Conservation (phyloP, 2,329 filamentous ascomycete genomes). For the Alternaria infectoria region DNA sequence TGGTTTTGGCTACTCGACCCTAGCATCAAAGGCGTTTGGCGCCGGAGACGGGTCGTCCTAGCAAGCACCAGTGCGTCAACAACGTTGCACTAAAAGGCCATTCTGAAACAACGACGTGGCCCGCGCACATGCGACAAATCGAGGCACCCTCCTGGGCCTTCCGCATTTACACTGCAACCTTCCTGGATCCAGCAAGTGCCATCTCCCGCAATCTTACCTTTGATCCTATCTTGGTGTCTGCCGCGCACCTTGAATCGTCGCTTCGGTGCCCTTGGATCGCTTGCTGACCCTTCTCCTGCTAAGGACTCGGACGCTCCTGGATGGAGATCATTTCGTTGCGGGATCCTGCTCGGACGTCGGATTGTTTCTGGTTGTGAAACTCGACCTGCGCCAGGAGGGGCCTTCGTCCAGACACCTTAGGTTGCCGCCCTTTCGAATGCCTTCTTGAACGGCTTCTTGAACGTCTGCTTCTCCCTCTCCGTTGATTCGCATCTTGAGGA, state of each 20-base stretch:
- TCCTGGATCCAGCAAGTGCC: slow-evolving; percentile 13
- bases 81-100: slow-evolving; percentile 7
- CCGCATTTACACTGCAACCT: background rate
- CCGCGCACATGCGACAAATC: slow-evolving; percentile 9
- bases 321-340: slow-evolving; percentile 28
- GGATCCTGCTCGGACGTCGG: slow-evolving; percentile 9
- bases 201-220: slow-evolving; percentile 8
- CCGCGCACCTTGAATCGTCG: slow-evolving; percentile 1
- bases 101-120: slow-evolving; percentile 14
- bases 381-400: slow-evolving; percentile 22
- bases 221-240: slow-evolving; percentile 6
- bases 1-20: background rate
- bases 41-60: slow-evolving; percentile 6
- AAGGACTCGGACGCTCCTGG: slow-evolving; percentile 23
- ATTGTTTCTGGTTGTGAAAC: slow-evolving; percentile 37
- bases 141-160: slow-evolving; percentile 4
- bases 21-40: slow-evolving; percentile 6
- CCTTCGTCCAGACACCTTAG: slow-evolving; percentile 5
- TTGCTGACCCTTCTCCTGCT: background rate
- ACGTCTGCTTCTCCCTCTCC: background rate
- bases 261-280: slow-evolving; percentile 1
- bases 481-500: background rate
- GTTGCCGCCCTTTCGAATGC: slow-evolving; percentile 24
- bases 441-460: slow-evolving; percentile 15
- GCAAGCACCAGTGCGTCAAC: slow-evolving; percentile 12